These are phyloP conservation scores for Pythium rishiriense DNA, from an alignment of 352 stramenopile genomes.

Conservation along the genomic window DNA sequence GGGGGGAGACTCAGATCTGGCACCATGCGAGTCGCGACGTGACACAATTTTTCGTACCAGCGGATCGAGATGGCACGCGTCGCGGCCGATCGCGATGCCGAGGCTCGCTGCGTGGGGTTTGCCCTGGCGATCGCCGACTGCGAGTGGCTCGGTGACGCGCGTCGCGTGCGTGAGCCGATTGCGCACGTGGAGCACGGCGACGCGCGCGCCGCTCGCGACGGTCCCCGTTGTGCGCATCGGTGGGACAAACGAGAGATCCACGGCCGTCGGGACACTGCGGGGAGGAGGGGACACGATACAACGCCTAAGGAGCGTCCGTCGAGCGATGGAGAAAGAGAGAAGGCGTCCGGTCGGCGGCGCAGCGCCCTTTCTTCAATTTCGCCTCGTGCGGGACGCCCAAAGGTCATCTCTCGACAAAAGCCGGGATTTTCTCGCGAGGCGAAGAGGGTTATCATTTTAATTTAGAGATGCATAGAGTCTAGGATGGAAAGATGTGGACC, in stretches of 20 bases:
- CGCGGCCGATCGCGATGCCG: constrained; percentile 34
- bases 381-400: not conserved
- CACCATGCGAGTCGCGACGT: not conserved
- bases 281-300: not conserved
- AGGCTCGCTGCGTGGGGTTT: not conserved
- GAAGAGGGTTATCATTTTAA: not conserved
- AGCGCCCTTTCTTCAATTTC: constrained; percentile 24
- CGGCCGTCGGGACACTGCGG: no score
- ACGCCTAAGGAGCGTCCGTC: not conserved
- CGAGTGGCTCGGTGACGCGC: constrained; percentile 6
- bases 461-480: not conserved
- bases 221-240: constrained; percentile 4
- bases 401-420: not conserved
- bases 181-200: constrained; percentile 24
- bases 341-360: not conserved
- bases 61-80: constrained; percentile 24
- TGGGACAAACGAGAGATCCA: no score
- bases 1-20: not conserved
- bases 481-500: not conserved
- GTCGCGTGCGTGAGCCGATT: constrained; percentile 17
- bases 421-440: constrained; percentile 1
- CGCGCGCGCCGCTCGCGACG: not conserved
- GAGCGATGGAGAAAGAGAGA: not conserved
- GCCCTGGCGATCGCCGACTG: not conserved
- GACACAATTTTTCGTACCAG: constrained; percentile 18